Evolutionary conservation across 805 yeast species (phyloP), one percentile per base, ranked within the genome.

Genomic region (Lachancea lanzarotensis): DNA sequence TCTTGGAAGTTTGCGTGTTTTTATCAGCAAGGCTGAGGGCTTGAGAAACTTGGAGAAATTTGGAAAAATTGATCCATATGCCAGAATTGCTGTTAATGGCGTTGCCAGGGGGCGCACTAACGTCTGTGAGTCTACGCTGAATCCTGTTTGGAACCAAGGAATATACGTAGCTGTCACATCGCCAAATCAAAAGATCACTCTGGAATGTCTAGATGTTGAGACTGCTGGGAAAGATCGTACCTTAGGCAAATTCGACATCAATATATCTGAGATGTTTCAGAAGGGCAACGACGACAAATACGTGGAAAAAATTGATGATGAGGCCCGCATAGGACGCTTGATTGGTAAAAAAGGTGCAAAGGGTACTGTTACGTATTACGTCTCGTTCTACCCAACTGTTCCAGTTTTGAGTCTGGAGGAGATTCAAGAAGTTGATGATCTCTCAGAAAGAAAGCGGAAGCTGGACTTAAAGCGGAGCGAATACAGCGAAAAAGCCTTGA

Each of bases 131-230:
- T 76, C 82, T 19, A 80, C 86, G 0, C 70, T 82, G 54, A 72
- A 84, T 51, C 98, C 99, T 6, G 79, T 78, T 5, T 93, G 88
- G 85, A 79, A 90, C 60, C 90, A 89, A 62, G 73, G 85, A 2
- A 69, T 87, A 42, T 93, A 87, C 65, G 77, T 87, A 25, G 83
- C 96, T 3, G 77, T 93, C 15, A 77, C 95, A 5, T 83, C 91
- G 37, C 79, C 88, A 19, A 82, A 84, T 60, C 97, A 90, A 65
- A 81, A 75, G 56, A 66, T 93, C 50, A 81, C 90, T 1, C 62
- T 93, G 45, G 98, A 93, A 62, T 95, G 81, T 6, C 85, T 93
- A 96, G 98, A 93, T 67, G 84, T 84, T 29, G 91, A 90, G 67
- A 75, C 75, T 47, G 74, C 69, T 43, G 77, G 83, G n/a, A 77